Evolutionary conservation across 2,329 filamentous ascomycete species (phyloP).

Genomic region (Pseudogymnoascus sp.): DNA sequence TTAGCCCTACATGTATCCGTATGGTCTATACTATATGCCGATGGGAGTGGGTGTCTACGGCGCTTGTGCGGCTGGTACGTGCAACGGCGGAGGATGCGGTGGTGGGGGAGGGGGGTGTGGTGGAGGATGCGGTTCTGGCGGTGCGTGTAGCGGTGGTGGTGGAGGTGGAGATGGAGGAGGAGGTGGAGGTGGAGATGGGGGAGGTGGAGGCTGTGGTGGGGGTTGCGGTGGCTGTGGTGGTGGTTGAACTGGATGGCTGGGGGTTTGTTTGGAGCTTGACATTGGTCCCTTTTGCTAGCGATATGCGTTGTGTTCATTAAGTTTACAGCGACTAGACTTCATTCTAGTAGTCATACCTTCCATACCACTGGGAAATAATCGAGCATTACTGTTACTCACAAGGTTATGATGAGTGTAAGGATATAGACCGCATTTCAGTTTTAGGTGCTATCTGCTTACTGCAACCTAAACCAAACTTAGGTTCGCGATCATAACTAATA

Average conservation of each 20-base stretch:
- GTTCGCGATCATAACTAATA: neutral
- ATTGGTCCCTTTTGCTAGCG: neutral
- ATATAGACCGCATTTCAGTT: neutral
- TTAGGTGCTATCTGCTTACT: neutral
- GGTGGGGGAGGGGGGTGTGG: constrained; percentile 34
- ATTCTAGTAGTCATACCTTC: neutral
- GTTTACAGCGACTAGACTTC: neutral
- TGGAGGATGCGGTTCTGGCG: constrained; percentile 36
- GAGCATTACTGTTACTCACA: neutral
- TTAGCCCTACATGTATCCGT: constrained; percentile 9
- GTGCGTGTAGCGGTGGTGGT: constrained; percentile 23
- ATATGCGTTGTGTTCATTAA: neutral
- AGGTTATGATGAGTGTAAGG: neutral
- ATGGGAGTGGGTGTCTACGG: constrained; percentile 20
- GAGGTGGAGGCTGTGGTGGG: constrained; percentile 13
- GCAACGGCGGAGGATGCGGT: constrained; percentile 31
- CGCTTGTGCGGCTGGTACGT: constrained; percentile 35
- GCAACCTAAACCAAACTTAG: neutral
- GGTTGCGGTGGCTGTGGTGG: neutral
- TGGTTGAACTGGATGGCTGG: neutral
- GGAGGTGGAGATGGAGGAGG: constrained; percentile 22
- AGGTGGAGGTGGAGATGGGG: constrained; percentile 16
- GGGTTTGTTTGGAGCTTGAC: neutral
- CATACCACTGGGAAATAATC: no score
- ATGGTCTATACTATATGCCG: constrained; percentile 25